Evolutionary conservation across 495 filamentous ascomycete genomes (phyloP), one percentile per base, ranked within the genome.

Genomic region (Cudoniella acicularis): DNA sequence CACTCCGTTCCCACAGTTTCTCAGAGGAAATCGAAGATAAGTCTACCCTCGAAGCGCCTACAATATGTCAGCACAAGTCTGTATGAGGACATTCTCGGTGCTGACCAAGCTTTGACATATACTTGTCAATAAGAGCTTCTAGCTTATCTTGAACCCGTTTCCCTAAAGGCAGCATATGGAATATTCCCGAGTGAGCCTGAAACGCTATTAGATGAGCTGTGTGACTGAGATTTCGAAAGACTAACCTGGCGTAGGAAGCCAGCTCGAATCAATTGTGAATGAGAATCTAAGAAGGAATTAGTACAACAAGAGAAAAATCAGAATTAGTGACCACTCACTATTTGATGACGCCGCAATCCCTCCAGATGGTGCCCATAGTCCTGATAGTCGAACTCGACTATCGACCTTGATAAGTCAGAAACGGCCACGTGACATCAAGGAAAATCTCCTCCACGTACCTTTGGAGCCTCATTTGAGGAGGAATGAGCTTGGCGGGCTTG

Each of bases 131-230:
- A 2, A 97, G 75, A 3, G 70, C 69, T 64, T 97, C 91, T 24
- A 98, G 69, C 69, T 98, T 98, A 49, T 91, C 84, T 67, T 96
- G 92, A 0, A 98, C 90, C 26, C 90, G 79, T 36, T 90, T 77
- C 2, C 94, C 94, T n/a, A 98, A 76, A 1, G 94, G 94, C 9
- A 98, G 78, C 66, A 96, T 79, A 70, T 98, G 95, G 69, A 97
- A 98, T 30, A 98, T 81, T 3, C 94, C 95, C 2, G 93, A 82
- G 63, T 96, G 85, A 41, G 90, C 87, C 84, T 92, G 23, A 21
- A 52, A 1, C 2, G 42, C 16, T n/a, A n/a, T n/a, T n/a, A n/a
- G n/a, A n/a, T n/a, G n/a, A n/a, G n/a, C n/a, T n/a, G n/a, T n/a
- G n/a, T n/a, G n/a, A n/a, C n/a, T n/a, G n/a, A n/a, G n/a, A n/a